A percentile compares a stretch with the other conserved stretches of the same genome.
These are phyloP conservation scores for Phycomyces nitens DNA, from an alignment of 192 early-diverging fungal species.

Conservation along the genomic window DNA sequence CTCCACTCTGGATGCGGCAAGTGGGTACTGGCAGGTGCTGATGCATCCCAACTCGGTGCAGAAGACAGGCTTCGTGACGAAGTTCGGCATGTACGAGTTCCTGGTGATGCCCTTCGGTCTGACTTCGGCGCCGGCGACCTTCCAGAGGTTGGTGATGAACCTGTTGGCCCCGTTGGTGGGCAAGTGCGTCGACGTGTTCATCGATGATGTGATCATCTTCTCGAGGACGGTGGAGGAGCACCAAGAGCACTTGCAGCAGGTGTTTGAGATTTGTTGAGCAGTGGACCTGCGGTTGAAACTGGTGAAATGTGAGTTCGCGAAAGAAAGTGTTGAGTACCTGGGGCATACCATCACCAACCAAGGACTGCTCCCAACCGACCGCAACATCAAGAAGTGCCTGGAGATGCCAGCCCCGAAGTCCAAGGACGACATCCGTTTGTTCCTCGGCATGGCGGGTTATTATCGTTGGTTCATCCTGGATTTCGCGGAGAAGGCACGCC, in stretches of 20 bases:
- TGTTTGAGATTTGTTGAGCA: slow-evolving; percentile 16
- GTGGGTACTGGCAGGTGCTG: too few relatives aligned
- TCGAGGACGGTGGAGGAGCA: slow-evolving; percentile 27
- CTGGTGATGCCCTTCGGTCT: slow-evolving; percentile 61
- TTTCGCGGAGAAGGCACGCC: slow-evolving; percentile 26
- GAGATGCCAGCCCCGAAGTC: slow-evolving; percentile 25
- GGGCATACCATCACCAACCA: neutral
- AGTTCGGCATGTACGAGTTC: slow-evolving; percentile 47
- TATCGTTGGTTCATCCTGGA: slow-evolving; percentile 33
- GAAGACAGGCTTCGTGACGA: slow-evolving; percentile 33
- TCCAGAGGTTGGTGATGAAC: slow-evolving; percentile 27
- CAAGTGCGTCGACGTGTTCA: slow-evolving; percentile 15
- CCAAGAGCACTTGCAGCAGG: neutral
- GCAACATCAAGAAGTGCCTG: neutral
- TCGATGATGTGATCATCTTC: slow-evolving; percentile 37
- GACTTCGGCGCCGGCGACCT: slow-evolving; percentile 57
- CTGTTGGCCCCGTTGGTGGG: neutral
- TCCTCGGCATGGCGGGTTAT: slow-evolving; percentile 38
- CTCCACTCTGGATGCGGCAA: neutral
- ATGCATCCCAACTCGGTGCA: neutral
- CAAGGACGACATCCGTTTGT: slow-evolving; percentile 14
- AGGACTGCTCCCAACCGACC: neutral
- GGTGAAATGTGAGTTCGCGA: neutral
- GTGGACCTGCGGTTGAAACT: neutral
- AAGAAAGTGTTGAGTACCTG: neutral